Base-by-base conservation (phyloP, 176 grass and related monocot genomes). In the Chloris gayana region DNA sequence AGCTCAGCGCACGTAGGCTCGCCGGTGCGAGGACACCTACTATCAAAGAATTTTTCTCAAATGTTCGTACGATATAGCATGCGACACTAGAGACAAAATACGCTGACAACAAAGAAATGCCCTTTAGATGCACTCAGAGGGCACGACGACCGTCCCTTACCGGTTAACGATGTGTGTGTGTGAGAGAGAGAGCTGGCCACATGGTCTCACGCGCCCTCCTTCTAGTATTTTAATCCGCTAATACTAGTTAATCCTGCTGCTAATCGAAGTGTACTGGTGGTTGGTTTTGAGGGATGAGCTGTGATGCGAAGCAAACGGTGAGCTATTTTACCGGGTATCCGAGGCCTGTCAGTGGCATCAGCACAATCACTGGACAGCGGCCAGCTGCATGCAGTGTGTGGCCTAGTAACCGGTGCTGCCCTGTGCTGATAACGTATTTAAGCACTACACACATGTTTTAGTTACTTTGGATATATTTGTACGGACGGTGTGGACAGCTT, bases 51-150 rank as follows among this genome's bases (percentile, higher is more conserved):
- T 71, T 34, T 21, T 26, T 13, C 6, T 1, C 59, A 67, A 73
- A 46, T 19, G 45, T 21, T 70, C 35, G 46, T 87, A 47, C 41
- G 26, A 24, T 53, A 14, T 62, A 70, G 63, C 38, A 61, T 61
- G 25, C 25, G 37, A 73, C 60, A 31, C 74, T 60, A 67, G 60
- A 88, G 74, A 88, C 80, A 88, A 88, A 83, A 59, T 14, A 24
- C 7, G 47, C 59, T 77, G 47, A 78, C 72, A 77, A 31, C 67
- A 53, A 63, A 30, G n/a, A 19, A 56, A 42, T 25, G n/a, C 34
- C 19, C 45, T 82, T 82, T 69, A 22, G 67, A 44, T 21, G 19
- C 62, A 24, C 30, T 59, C n/a, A 54, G 38, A 44, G 73, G 62
- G 27, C 78, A 75, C 77, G 53, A 57, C 25, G 53, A 57, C 25